Base-by-base conservation (phyloP, 768 basidiomycete genomes). In the Lactarius indigo region DNA sequence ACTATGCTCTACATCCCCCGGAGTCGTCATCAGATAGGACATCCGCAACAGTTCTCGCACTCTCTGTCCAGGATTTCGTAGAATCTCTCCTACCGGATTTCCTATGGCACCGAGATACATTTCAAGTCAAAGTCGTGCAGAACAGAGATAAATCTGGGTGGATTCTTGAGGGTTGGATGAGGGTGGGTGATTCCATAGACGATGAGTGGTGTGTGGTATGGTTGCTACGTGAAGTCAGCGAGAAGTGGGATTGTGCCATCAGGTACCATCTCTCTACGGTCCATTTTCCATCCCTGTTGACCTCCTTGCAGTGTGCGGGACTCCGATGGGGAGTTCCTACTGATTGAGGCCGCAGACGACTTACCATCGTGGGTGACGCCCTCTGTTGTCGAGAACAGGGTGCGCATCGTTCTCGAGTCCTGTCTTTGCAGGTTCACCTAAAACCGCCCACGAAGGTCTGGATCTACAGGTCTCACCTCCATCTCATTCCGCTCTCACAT, bases 121-220 rank as follows among this genome's bases (percentile, higher is more conserved):
- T 94, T 71, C 89, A 92, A 74, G 78, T 93, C 68, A 91, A 91
- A 73, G 82, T 90, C 20, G 83, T 82, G 9, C 68, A 75, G 55
- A 79, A 85, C 59, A 75, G 80, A 26, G 79, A 86, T 70, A 73
- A 73, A 20, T 67, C 78, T 59, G 80, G 76, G n/a, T 88, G 84
- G 78, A 78, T 87, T 50, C 77, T 98, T 1, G 88, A 94, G 73
- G 94, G 96, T 10, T 79, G 82, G 55, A 92, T 96, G 88, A 82
- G 95, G 55, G 91, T 98, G 28, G 96, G 97, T 3, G 97, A 99
- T 77, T 91, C 88, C 61, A 84, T 98, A n/a, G 96, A 99, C 76
- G 97, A 99, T 72, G 97, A 99, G 77, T 99, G 97, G 97, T 89
- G 88, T 74, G 83, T 85, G 17, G 94, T 98, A 20, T 98, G 93